Conservation (phyloP, 306 rosid species). For the Prunus davidiana region DNA sequence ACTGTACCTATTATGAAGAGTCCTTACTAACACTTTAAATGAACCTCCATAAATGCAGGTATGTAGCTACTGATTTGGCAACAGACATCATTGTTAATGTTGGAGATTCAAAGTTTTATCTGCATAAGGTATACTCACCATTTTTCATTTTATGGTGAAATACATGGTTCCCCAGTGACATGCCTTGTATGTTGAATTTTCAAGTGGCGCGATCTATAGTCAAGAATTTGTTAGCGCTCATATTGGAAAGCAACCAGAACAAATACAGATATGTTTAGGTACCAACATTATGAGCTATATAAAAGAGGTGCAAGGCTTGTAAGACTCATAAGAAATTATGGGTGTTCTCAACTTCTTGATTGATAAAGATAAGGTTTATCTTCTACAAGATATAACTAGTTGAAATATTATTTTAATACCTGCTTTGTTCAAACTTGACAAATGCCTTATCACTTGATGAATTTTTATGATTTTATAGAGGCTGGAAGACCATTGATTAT, state of each 20-base stretch:
- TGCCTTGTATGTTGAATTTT: neutral
- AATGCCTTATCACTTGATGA: neutral
- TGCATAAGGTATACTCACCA: conserved; percentile 65
- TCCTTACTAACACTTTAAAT: neutral
- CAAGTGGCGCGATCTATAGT: neutral
- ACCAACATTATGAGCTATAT: neutral
- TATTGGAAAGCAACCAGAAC: neutral
- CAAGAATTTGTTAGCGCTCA: neutral
- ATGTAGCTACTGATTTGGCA: conserved; percentile 78
- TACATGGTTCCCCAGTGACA: neutral
- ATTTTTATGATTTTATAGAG: neutral
- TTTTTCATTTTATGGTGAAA: conserved; percentile 1
- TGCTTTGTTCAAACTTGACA: neutral
- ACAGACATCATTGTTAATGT: conserved; percentile 63
- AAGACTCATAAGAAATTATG: neutral
- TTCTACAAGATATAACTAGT: neutral
- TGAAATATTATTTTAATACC: neutral
- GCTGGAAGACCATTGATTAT: neutral
- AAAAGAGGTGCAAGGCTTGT: neutral
- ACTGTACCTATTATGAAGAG: neutral
- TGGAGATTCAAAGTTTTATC: conserved; percentile 68
- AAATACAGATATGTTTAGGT: neutral
- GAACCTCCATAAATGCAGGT: conserved; percentile 49
- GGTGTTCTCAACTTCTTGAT: neutral
- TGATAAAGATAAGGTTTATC: neutral